Base-by-base conservation (phyloP, 768 basidiomycete species). In the Termitomyces sp. region DNA sequence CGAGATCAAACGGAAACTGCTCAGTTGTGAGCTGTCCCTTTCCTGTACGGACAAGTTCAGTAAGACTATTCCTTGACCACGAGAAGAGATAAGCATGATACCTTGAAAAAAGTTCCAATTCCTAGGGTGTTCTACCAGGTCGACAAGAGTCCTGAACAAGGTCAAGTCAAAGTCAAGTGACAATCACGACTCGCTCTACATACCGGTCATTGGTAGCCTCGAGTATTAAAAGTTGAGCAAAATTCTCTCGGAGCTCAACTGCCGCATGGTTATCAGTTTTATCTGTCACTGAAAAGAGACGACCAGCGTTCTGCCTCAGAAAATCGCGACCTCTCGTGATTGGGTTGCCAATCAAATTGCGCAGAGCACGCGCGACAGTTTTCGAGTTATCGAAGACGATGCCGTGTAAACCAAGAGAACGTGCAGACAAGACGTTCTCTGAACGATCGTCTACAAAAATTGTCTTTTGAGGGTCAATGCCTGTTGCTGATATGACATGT, bases 381-480 rank as follows among this genome's bases (percentile, higher is more conserved):
- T 65, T 67, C 9, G 68, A 64, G 29, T 74, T 65, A 51, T 82
- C 77, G 46, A 81, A 83, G 26, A 83, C 71, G 59, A 85, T 76
- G 4, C 83, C 83, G 41, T 77, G 72, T 48, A 85, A 70, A 9
- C 84, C 84, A 9, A 85, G 70, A 0, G 82, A 84, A 4, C 80
- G 77, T 9, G 84, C 83, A 2, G 81, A 75, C 8, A 83, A 62
- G 4, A 86, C 79, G 57, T 85, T 85, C 62, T 84, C 84, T 12
- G 74, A 70, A 57, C 82, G 81, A 70, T 85, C 84, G 52, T 86
- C 84, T 10, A 86, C 77, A 61, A 85, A 85, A 31, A 84, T 78
- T 0, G 77, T 76, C 1, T 67, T 70, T 2, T 62, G 63, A 2
- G 83, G 82, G 49, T 84, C 79, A 6, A 75, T 64, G 15, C 74